Percentiles rank a stretch among this genome's conserved stretches.
phyloP scores from a whole-genome alignment of 1,284 basidiomycete genomes.

The Thelephora terrestris region DNA sequence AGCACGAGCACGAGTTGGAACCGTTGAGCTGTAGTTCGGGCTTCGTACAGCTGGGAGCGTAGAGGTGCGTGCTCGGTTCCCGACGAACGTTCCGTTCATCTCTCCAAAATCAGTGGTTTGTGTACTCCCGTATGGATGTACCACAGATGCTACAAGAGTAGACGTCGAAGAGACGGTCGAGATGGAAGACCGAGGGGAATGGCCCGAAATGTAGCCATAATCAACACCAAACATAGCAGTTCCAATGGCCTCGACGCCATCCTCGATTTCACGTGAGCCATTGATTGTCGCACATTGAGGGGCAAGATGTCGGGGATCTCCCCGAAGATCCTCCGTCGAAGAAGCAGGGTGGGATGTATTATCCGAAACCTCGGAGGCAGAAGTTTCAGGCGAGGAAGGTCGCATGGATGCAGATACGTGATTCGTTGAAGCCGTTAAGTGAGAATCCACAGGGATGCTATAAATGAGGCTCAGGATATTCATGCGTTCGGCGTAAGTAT shows the following conservation, averaged over 20 bases:
- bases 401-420: conserved; percentile 33
- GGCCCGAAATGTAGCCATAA: conserved; percentile 4
- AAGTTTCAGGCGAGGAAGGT: conserved; percentile 36
- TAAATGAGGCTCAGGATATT: conserved; percentile 80
- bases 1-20: conserved; percentile 25
- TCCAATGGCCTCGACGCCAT: conserved; percentile 36
- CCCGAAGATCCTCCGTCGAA: conserved; percentile 22
- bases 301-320: conserved; percentile 15
- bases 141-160: conserved; percentile 11
- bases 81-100: background rate
- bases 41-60: background rate
- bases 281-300: conserved; percentile 20
- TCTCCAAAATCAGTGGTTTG: background rate
- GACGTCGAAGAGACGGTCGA: conserved; percentile 1
- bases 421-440: conserved; percentile 32
- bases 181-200: background rate
- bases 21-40: background rate
- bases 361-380: conserved; percentile 42
- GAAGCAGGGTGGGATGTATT: conserved; percentile 28
- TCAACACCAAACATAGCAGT: conserved; percentile 38
- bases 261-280: conserved; percentile 19
- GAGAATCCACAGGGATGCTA: conserved; percentile 63
- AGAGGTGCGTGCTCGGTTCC: background rate
- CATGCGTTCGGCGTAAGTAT: conserved; percentile 83
- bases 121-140: conserved; percentile 19